phyloP scores from a whole-genome alignment of 129 eudicot genomes.

The Centaurea solstitialis region DNA sequence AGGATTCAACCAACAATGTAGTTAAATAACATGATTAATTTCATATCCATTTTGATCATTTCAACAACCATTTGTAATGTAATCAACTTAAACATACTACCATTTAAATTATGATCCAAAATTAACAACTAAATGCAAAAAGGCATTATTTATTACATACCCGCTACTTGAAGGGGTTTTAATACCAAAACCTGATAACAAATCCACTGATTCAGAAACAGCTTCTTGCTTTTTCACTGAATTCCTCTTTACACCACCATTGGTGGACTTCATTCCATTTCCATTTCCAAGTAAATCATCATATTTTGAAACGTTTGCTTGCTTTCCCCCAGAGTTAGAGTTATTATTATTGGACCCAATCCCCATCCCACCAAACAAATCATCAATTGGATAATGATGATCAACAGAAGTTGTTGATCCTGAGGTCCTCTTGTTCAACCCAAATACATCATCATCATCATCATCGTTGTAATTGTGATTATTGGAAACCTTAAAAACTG shows the following conservation, averaged over 20 bases:
- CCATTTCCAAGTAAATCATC: slow-evolving; percentile 52
- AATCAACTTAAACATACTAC: neutral
- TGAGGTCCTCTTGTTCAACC: slow-evolving; percentile 17
- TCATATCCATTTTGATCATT: slow-evolving; percentile 14
- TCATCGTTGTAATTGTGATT: neutral
- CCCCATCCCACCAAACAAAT: slow-evolving; percentile 55
- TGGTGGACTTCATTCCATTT: slow-evolving; percentile 27
- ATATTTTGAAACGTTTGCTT: slow-evolving; percentile 23
- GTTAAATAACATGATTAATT: neutral
- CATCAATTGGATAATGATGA: slow-evolving; percentile 58
- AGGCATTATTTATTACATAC: slow-evolving; percentile 36
- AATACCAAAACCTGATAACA: slow-evolving; percentile 74
- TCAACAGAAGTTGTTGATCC: slow-evolving; percentile 25
- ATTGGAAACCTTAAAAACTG: slow-evolving; percentile 38
- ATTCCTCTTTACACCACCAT: slow-evolving; percentile 14
- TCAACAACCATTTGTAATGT: slow-evolving; percentile 12
- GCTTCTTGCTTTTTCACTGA: slow-evolving; percentile 21
- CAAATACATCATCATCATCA: slow-evolving; percentile 62
- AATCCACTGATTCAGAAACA: slow-evolving; percentile 48
- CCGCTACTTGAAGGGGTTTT: slow-evolving; percentile 34
- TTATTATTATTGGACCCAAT: slow-evolving; percentile 17
- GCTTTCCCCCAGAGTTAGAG: neutral
- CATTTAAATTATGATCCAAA: neutral
- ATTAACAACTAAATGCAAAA: neutral
- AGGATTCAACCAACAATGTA: neutral